Conservation (phyloP, 495 filamentous ascomycete species). For the Apiosordaria backusii region DNA sequence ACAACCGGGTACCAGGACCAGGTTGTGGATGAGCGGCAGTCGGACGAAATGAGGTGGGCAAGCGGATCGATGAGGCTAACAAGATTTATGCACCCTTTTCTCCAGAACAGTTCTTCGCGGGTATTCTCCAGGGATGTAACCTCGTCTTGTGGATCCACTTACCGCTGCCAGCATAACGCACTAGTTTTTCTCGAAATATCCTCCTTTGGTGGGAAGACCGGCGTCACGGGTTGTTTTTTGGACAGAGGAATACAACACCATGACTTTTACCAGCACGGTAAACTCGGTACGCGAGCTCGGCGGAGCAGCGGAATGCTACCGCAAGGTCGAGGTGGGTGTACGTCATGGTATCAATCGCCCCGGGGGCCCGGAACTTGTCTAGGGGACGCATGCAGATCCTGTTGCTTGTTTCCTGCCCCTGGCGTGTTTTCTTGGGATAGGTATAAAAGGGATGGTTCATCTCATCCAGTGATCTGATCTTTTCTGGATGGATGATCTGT, state of each 20-base stretch:
- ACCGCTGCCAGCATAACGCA: not conserved
- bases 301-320: conserved; percentile 31
- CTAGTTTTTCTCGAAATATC: conserved; percentile 11
- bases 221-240: not conserved
- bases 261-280: not conserved
- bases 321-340: not conserved
- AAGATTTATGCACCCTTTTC: conserved; percentile 7
- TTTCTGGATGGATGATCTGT: not conserved
- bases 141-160: not conserved
- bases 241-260: not conserved
- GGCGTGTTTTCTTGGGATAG: not conserved
- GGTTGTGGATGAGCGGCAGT: not conserved
- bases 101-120: not conserved
- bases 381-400: conserved; percentile 1
- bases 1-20: conserved; percentile 16
- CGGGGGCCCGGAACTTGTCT: not conserved
- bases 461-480: not conserved
- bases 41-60: not conserved
- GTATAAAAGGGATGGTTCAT: conserved; percentile 6
- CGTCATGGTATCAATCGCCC: conserved; percentile 9
- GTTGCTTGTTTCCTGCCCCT: not conserved
- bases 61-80: not conserved
- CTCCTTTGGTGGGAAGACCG: not conserved
- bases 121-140: conserved; percentile 13
- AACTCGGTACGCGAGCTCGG: not conserved